phyloP scores from a whole-genome alignment of 225 moss, liverwort and hornwort genomes.

The Anthoceros angustus region DNA sequence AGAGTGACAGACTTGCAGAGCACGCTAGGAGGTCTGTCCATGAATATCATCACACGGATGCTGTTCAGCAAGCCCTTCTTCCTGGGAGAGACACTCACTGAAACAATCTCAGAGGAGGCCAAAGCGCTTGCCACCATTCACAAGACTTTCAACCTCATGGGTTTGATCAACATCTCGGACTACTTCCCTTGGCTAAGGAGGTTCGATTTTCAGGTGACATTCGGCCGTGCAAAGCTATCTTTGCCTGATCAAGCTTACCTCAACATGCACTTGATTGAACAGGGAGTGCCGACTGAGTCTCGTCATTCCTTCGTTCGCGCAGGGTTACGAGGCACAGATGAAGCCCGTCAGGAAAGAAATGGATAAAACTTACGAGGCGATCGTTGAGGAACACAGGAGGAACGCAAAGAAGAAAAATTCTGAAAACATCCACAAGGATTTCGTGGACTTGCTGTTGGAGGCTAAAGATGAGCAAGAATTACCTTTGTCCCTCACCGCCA shows the following conservation, averaged over 20 bases:
- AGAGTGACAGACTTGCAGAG: slow-evolving; percentile 9
- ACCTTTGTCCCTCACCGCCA: not conserved
- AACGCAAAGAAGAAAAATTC: not conserved
- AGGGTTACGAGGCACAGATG: slow-evolving; percentile 18
- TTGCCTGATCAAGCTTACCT: too few relatives aligned
- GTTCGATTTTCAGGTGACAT: slow-evolving; percentile 27
- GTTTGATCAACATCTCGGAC: slow-evolving; percentile 31
- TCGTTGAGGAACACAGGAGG: slow-evolving; percentile 21
- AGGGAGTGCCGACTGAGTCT: too few relatives aligned
- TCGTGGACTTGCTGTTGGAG: slow-evolving; percentile 11
- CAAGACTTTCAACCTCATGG: slow-evolving; percentile 14
- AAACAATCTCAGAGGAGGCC: not conserved
- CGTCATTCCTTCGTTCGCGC: too few relatives aligned
- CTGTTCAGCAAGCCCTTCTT: slow-evolving; percentile 8
- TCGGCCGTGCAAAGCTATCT: too few relatives aligned
- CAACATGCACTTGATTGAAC: too few relatives aligned
- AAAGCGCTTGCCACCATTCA: slow-evolving; percentile 9
- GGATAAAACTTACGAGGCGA: slow-evolving; percentile 10
- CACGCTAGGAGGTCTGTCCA: slow-evolving; percentile 6
- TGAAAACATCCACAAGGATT: slow-evolving; percentile 2
- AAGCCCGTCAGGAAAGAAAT: not conserved
- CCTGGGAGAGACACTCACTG: not conserved
- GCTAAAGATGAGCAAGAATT: slow-evolving; percentile 3
- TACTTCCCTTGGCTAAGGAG: slow-evolving; percentile 26
- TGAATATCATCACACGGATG: slow-evolving; percentile 15